phyloP scores from a whole-genome alignment of 2,329 filamentous ascomycete genomes.

The Fusarium nygamai region DNA sequence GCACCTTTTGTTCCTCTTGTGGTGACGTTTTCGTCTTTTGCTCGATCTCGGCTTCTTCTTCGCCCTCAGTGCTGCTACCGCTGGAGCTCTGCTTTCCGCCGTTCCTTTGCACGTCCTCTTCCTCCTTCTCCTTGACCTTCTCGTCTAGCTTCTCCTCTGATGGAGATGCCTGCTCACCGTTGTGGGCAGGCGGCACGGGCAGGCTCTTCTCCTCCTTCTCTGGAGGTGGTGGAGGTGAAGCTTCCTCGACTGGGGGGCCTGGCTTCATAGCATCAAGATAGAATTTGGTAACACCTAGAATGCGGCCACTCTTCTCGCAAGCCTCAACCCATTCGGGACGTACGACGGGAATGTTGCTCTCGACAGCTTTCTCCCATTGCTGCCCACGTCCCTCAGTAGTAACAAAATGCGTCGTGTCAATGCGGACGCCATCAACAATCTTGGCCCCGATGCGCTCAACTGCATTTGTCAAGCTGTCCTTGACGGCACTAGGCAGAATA shows the following conservation, averaged over 20 bases:
- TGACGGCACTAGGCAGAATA: conserved; percentile 77
- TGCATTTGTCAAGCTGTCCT: conserved; percentile 77
- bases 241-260: conserved; percentile 53
- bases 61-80: conserved; percentile 29
- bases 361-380: conserved; percentile 94
- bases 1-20: conserved; percentile 65
- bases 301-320: conserved; percentile 92
- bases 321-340: conserved; percentile 97
- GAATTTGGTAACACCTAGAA: conserved; percentile 94
- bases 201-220: conserved; percentile 49
- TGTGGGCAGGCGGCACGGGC: conserved; percentile 41
- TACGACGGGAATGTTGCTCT: conserved; percentile 98
- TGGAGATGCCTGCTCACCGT: conserved; percentile 33
- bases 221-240: conserved; percentile 41
- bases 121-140: conserved; percentile 35
- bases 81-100: conserved; percentile 31
- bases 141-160: conserved; percentile 46
- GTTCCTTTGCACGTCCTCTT: conserved; percentile 34
- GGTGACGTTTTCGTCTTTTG: conserved; percentile 49
- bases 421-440: conserved; percentile 87
- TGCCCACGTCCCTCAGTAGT: conserved; percentile 91
- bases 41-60: conserved; percentile 45
- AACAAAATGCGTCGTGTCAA: conserved; percentile 98
- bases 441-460: conserved; percentile 92
- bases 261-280: conserved; percentile 83